phyloP scores from a whole-genome alignment of 441 rosid species.

The Erodium trifolium region DNA sequence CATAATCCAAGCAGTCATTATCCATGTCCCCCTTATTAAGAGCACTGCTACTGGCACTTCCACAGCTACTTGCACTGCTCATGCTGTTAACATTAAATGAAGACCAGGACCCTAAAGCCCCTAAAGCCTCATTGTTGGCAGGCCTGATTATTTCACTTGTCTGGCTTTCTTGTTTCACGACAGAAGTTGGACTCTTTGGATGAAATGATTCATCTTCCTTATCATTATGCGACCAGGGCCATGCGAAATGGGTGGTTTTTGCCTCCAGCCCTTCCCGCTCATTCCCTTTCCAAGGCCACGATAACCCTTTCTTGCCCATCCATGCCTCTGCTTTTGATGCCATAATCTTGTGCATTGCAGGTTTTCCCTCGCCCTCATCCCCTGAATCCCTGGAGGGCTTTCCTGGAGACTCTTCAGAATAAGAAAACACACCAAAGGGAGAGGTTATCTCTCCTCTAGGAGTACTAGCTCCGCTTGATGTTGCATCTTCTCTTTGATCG shows the following conservation, averaged over 20 bases:
- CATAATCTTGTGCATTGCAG: constrained; percentile 55
- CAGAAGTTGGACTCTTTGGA: constrained; percentile 33
- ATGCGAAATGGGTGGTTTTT: constrained; percentile 36
- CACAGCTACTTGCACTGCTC: constrained; percentile 83
- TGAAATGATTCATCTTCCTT: constrained; percentile 40
- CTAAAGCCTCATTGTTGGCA: constrained; percentile 47
- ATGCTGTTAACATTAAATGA: constrained; percentile 67
- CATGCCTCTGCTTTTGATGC: constrained; percentile 75
- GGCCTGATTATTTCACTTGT: constrained; percentile 38
- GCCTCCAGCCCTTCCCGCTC: constrained; percentile 60
- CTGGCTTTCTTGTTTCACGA: constrained; percentile 39
- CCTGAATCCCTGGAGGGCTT: constrained; percentile 50
- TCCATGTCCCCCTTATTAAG: constrained; percentile 61
- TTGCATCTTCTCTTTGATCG: constrained; percentile 72
- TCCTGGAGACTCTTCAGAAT: constrained; percentile 34
- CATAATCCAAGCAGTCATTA: constrained; percentile 65
- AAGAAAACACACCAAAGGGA: constrained; percentile 54
- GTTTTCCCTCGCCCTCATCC: constrained; percentile 69
- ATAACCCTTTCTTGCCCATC: constrained; percentile 70
- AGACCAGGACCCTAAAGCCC: constrained; percentile 66
- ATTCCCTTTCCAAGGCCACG: constrained; percentile 96
- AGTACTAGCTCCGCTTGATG: constrained; percentile 81
- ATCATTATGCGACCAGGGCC: constrained; percentile 53
- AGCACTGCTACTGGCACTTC: constrained; percentile 73
- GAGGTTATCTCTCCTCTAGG: constrained; percentile 65